Percentiles rank a stretch among this genome's conserved stretches.
Evolutionary conservation across 768 basidiomycete species (phyloP).

Genomic region (Lentinula sp.): DNA sequence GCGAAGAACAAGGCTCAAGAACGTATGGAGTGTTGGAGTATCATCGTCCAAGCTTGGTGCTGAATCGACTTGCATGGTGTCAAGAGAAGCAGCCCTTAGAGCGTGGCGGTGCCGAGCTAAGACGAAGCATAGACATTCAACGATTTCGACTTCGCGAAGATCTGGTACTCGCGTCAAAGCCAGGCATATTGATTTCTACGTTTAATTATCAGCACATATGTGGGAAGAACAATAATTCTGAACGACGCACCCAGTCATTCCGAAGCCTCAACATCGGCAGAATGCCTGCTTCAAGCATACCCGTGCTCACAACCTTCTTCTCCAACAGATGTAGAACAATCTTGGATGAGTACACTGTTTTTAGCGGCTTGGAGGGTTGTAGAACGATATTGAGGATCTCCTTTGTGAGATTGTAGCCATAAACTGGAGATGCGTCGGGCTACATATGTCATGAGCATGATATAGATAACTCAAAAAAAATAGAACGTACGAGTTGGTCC

Average conservation of each 20-base stretch:
- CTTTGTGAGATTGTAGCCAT: constrained; percentile 50
- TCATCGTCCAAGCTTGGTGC: constrained; percentile 5
- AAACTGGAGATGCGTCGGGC: background rate
- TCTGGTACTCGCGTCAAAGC: constrained; percentile 54
- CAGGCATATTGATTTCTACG: constrained; percentile 30
- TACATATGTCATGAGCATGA: background rate
- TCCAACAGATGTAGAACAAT: constrained; percentile 55
- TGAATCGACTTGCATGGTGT: constrained; percentile 34
- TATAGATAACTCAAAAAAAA: background rate
- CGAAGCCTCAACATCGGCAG: constrained; percentile 44
- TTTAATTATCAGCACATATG: background rate
- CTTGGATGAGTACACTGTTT: constrained; percentile 46
- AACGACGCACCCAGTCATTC: constrained; percentile 60
- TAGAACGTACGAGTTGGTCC: background rate
- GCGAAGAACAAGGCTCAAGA: constrained; percentile 27
- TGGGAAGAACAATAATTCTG: background rate
- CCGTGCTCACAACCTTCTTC: constrained; percentile 45
- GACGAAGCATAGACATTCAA: constrained; percentile 43
- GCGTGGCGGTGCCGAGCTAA: constrained; percentile 27
- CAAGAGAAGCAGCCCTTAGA: constrained; percentile 9
- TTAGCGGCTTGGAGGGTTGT: constrained; percentile 29
- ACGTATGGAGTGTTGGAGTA: constrained; percentile 24
- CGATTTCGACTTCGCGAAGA: constrained; percentile 58
- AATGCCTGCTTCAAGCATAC: constrained; percentile 59
- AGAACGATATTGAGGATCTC: constrained; percentile 49